Evolutionary conservation across 2,329 filamentous ascomycete species (phyloP).

Genomic region (Cyanodermella asteris): DNA sequence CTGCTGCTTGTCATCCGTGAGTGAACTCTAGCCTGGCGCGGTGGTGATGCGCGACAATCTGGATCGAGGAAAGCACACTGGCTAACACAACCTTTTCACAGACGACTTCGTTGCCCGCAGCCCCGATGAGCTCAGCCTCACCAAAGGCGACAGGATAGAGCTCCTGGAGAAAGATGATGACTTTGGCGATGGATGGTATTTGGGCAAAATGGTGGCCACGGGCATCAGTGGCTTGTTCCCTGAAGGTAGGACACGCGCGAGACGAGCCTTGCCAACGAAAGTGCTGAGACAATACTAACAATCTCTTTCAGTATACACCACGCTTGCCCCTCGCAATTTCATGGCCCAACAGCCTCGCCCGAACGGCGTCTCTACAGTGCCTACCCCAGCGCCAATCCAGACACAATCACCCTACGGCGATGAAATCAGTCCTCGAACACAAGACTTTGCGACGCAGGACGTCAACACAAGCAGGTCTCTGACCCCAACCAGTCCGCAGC

Average conservation of each 20-base stretch:
- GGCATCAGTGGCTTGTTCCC: slow-evolving; percentile 25
- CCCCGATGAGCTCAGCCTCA: slow-evolving; percentile 74
- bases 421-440: too few relatives aligned
- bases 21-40: background rate
- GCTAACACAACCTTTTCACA: slow-evolving; percentile 16
- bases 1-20: slow-evolving; percentile 8
- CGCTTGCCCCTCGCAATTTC: slow-evolving; percentile 9
- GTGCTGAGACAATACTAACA: background rate
- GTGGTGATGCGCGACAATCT: background rate
- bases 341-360: too few relatives aligned
- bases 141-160: slow-evolving; percentile 48
- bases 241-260: too few relatives aligned
- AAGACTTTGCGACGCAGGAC: too few relatives aligned
- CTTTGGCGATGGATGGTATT: slow-evolving; percentile 44
- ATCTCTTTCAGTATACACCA: slow-evolving; percentile 11
- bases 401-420: too few relatives aligned
- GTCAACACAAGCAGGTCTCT: too few relatives aligned
- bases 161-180: slow-evolving; percentile 43
- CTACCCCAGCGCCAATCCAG: too few relatives aligned
- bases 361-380: too few relatives aligned
- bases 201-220: slow-evolving; percentile 26
- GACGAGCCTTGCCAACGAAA: too few relatives aligned
- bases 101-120: slow-evolving; percentile 86
- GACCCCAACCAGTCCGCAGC: too few relatives aligned
- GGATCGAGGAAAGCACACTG: background rate